Percentiles rank a stretch among this genome's conserved stretches.
Evolutionary conservation across 1,284 basidiomycete genomes (phyloP).

Genomic region (Flammula alnicola): DNA sequence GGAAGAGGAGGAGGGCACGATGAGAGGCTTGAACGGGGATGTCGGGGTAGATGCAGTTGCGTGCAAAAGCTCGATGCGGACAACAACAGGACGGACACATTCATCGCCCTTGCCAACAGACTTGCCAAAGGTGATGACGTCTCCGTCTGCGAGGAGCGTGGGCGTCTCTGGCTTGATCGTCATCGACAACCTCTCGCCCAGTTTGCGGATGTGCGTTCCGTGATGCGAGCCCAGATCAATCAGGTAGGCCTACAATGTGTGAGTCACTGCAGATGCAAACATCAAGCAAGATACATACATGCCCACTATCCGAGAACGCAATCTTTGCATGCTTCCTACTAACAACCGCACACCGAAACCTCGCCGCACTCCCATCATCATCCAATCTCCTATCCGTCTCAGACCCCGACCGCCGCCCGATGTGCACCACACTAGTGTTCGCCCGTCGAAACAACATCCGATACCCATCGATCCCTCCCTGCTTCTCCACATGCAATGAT

Average conservation of each 20-base stretch:
- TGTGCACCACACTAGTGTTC: conserved; percentile 49
- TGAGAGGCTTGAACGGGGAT: conserved; percentile 32
- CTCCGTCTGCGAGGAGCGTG: conserved; percentile 60
- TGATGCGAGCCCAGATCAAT: conserved; percentile 66
- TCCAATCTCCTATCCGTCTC: conserved; percentile 37
- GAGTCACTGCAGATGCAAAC: conserved; percentile 17
- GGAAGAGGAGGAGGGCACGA: conserved; percentile 31
- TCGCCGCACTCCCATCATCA: conserved; percentile 41
- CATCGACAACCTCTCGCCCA: conserved; percentile 47
- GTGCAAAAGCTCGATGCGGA: conserved; percentile 57
- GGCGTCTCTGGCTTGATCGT: conserved; percentile 51
- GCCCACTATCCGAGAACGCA: conserved; percentile 60
- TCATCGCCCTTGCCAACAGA: conserved; percentile 62
- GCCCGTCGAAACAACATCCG: conserved; percentile 48
- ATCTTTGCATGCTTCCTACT: conserved; percentile 71
- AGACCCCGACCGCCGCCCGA: conserved; percentile 57
- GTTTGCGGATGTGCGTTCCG: conserved; percentile 60
- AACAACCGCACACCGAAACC: conserved; percentile 68
- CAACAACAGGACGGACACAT: conserved; percentile 63
- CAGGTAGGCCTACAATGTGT: conserved; percentile 50
- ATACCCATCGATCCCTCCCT: conserved; percentile 39
- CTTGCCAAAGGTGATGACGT: conserved; percentile 75
- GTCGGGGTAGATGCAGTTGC: conserved; percentile 10
- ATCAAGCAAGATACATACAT: conserved; percentile 43
- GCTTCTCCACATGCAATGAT: conserved; percentile 50